Conservation (phyloP, 345 rosid genomes). For the Rhodomyrtus tomentosa region DNA sequence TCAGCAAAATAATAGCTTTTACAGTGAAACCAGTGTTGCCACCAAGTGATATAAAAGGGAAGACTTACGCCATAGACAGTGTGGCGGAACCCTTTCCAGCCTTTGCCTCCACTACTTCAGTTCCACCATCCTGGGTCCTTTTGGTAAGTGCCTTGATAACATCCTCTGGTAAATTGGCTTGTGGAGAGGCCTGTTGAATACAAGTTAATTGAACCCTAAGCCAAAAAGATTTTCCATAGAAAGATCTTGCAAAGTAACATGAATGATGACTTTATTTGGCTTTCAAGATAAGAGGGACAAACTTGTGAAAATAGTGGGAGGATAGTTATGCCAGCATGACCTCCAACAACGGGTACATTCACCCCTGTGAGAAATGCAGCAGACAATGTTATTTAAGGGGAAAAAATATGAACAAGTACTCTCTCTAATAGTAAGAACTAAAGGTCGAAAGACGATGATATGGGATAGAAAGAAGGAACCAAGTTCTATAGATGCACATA, state of each 20-base stretch:
- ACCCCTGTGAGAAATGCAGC: conserved; percentile 30
- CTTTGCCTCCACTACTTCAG: conserved; percentile 88
- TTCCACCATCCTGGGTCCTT: conserved; percentile 86
- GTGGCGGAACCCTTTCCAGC: conserved; percentile 95
- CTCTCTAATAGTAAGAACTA: neutral
- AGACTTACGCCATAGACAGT: conserved; percentile 82
- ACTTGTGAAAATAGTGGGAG: conserved; percentile 85
- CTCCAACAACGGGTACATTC: conserved; percentile 79
- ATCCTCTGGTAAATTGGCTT: conserved; percentile 55
- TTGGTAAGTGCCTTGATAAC: conserved; percentile 60
- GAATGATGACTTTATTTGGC: neutral
- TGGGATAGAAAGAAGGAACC: neutral
- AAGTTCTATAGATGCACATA: neutral
- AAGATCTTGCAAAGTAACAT: neutral
- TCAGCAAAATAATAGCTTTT: neutral
- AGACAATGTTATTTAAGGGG: neutral
- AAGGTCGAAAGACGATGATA: neutral
- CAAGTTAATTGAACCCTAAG: neutral
- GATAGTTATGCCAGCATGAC: conserved; percentile 77
- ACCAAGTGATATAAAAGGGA: neutral
- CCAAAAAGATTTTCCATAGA: neutral
- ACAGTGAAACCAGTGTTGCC: neutral
- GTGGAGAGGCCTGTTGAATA: conserved; percentile 54
- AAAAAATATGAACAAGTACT: rapidly evolving
- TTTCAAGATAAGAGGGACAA: neutral